phyloP scores from a whole-genome alignment of 1,284 basidiomycete species.

The Naganishia cerealis region DNA sequence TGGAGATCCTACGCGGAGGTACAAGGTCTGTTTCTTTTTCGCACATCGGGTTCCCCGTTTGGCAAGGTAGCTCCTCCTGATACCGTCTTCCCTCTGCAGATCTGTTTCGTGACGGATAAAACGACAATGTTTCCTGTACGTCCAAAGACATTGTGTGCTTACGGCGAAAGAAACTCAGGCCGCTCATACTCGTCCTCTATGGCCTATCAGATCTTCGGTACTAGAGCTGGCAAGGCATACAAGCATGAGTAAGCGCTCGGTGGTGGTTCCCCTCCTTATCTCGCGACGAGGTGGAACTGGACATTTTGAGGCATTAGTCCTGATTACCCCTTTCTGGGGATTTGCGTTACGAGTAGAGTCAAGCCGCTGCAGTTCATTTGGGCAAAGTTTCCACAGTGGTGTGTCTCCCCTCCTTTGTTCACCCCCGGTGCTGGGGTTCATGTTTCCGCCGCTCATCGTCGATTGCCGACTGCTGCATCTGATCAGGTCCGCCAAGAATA shows the following conservation, averaged over 20 bases:
- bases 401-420: constrained; percentile 40
- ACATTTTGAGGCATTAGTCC: no score
- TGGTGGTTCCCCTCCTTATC: background rate
- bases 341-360: constrained; percentile 60
- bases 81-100: constrained; percentile 26
- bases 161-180: background rate
- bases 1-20: constrained; percentile 63
- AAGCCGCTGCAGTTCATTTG: constrained; percentile 83
- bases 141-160: background rate
- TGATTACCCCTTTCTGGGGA: no score
- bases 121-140: constrained; percentile 81
- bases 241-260: constrained; percentile 61
- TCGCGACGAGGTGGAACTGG: background rate
- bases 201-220: constrained; percentile 59
- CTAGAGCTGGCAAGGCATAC: constrained; percentile 70
- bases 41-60: background rate
- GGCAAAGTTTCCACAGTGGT: constrained; percentile 80
- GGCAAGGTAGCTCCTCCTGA: constrained; percentile 28
- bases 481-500: constrained; percentile 67
- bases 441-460: no score
- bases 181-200: background rate
- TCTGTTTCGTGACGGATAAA: constrained; percentile 70
- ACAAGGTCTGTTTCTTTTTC: constrained; percentile 60
- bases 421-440: background rate
- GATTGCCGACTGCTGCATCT: background rate